A percentile compares a stretch with the other conserved stretches of the same genome.
Conservation (phyloP, 2,329 filamentous ascomycete genomes). For the Xylariaceae sp. region DNA sequence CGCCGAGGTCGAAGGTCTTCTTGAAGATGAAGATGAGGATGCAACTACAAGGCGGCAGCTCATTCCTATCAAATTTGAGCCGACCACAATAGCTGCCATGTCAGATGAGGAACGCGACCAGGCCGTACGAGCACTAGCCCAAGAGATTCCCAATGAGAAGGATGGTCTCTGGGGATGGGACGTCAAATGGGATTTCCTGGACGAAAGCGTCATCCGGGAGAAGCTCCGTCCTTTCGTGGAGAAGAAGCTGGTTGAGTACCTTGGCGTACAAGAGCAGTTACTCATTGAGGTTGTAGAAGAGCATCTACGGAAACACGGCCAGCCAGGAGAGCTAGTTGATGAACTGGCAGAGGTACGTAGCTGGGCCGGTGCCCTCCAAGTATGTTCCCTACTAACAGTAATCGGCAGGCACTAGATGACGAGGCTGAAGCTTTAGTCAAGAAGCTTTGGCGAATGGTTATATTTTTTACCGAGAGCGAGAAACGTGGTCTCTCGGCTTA, state of each 20-base stretch:
- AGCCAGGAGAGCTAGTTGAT: slow-evolving; percentile 80
- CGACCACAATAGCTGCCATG: slow-evolving; percentile 69
- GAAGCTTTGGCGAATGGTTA: slow-evolving; percentile 98
- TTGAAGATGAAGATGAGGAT: slow-evolving; percentile 93
- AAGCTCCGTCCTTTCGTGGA: slow-evolving; percentile 94
- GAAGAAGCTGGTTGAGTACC: slow-evolving; percentile 96
- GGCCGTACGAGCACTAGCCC: slow-evolving; percentile 80
- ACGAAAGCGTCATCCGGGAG: slow-evolving; percentile 78
- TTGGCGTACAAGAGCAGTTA: slow-evolving; percentile 95
- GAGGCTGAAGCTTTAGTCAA: slow-evolving; percentile 92
- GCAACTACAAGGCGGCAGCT: slow-evolving; percentile 73
- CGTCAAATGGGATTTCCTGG: slow-evolving; percentile 90
- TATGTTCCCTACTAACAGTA: slow-evolving; percentile 38
- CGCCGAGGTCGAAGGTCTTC: slow-evolving; percentile 89
- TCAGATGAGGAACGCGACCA: slow-evolving; percentile 87
- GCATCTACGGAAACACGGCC: slow-evolving; percentile 76
- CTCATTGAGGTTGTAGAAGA: slow-evolving; percentile 91
- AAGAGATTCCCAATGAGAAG: slow-evolving; percentile 87
- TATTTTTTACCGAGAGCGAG: slow-evolving; percentile 96
- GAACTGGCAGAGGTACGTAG: slow-evolving; percentile 79
- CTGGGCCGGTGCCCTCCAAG: not conserved
- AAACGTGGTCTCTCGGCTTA: slow-evolving; percentile 81
- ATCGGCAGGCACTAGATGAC: slow-evolving; percentile 79
- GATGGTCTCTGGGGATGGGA: slow-evolving; percentile 90
- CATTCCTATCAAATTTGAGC: slow-evolving; percentile 82